Percentiles rank a stretch among this genome's conserved stretches.
Conservation (phyloP, 202 grass and related monocot species). For the Carex arenaria region DNA sequence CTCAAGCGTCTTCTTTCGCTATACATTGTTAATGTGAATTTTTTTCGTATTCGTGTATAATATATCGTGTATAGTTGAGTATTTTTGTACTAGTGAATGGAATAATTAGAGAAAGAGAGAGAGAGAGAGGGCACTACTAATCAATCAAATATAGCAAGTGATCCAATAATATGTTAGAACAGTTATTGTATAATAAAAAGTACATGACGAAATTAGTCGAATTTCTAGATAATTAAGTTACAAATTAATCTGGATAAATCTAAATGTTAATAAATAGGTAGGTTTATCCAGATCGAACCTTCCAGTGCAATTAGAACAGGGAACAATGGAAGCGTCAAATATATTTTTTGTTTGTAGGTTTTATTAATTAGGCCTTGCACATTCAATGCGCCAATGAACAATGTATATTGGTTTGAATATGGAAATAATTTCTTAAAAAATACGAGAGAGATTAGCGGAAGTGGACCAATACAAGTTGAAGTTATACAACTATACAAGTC, state of each 20-base stretch:
- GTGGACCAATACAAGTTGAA: conserved; percentile 4
- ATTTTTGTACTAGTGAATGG: too few species aligned
- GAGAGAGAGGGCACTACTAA: too few species aligned
- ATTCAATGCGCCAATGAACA: neutral
- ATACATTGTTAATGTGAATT: too few species aligned
- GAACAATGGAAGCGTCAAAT: neutral
- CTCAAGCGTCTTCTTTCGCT: too few species aligned
- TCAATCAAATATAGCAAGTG: too few species aligned
- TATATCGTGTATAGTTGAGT: too few species aligned
- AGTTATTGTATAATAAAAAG: neutral
- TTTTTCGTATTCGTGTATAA: too few species aligned
- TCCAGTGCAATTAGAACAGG: neutral
- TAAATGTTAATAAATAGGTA: neutral
- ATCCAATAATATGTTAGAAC: neutral
- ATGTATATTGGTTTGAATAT: neutral
- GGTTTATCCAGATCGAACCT: neutral
- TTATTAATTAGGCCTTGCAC: neutral
- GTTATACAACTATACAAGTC: too few species aligned
- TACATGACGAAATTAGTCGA: neutral
- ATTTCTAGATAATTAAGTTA: neutral
- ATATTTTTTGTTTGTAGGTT: neutral
- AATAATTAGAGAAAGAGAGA: too few species aligned
- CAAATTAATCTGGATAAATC: neutral
- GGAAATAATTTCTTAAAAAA: neutral
- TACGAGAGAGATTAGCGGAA: neutral